Conservation (phyloP, 257 asterid genomes). For the Eustoma russellianum region DNA sequence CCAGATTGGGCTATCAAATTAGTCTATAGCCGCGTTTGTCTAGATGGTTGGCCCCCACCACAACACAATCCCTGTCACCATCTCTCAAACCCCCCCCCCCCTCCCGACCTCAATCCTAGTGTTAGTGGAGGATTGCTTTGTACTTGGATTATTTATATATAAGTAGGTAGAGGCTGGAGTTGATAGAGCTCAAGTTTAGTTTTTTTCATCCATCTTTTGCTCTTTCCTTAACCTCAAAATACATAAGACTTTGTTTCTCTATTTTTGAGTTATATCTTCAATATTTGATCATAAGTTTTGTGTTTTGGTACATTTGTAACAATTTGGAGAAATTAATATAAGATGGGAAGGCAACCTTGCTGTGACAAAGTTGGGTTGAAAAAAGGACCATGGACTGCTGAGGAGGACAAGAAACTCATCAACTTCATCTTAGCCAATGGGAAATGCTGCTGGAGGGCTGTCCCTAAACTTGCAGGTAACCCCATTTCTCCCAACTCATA, state of each 20-base stretch:
- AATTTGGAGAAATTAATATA: background rate
- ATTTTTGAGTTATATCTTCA: background rate
- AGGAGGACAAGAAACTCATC: conserved; percentile 81
- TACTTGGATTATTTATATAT: no score
- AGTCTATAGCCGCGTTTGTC: conserved; percentile 15
- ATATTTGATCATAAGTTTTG: background rate
- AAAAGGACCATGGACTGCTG: conserved; percentile 94
- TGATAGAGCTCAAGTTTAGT: background rate
- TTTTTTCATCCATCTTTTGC: conserved; percentile 3
- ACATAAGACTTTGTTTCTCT: background rate
- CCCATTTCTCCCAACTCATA: background rate
- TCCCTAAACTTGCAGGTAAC: conserved; percentile 89
- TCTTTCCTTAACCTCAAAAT: no score
- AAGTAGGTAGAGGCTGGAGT: background rate
- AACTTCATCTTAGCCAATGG: conserved; percentile 71
- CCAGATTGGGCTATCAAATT: conserved; percentile 9
- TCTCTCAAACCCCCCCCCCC: no score
- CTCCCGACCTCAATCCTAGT: no score
- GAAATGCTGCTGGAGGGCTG: conserved; percentile 98
- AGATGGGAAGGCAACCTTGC: conserved; percentile 93
- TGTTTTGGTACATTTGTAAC: background rate
- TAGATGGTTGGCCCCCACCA: background rate
- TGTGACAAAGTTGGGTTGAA: conserved; percentile 93
- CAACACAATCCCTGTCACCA: no score
- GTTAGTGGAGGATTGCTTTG: no score